Evolutionary conservation across 2,329 filamentous ascomycete genomes (phyloP).

Genomic region (Escovopsis sp.): DNA sequence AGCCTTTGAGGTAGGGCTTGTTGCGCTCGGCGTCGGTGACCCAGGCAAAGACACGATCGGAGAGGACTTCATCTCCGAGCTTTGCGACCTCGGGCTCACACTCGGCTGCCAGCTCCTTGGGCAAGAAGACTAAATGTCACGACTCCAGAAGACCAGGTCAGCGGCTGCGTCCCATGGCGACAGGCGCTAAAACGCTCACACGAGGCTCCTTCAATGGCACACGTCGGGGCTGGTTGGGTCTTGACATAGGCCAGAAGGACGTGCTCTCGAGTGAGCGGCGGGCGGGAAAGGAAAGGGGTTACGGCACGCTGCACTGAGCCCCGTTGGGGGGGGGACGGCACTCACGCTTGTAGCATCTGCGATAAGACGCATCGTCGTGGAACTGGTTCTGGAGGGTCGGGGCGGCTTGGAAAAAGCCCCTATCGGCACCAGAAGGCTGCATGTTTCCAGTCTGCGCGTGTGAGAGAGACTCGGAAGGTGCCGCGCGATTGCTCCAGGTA

Average conservation of each 20-base stretch:
- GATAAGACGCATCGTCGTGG: constrained; percentile 37
- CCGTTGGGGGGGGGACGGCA: neutral
- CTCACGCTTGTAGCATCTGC: constrained; percentile 36
- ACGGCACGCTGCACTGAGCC: too few relatives aligned
- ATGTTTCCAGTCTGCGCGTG: constrained; percentile 12
- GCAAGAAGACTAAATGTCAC: constrained; percentile 31
- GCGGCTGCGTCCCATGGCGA: too few relatives aligned
- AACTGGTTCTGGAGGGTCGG: constrained; percentile 41
- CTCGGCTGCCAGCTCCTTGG: constrained; percentile 21
- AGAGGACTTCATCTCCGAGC: constrained; percentile 38
- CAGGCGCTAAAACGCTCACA: too few relatives aligned
- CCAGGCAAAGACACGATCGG: constrained; percentile 38
- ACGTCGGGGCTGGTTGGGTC: too few relatives aligned
- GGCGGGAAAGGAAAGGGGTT: too few relatives aligned
- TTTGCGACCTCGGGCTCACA: constrained; percentile 29
- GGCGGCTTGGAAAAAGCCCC: constrained; percentile 41
- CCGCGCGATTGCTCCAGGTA: too few relatives aligned
- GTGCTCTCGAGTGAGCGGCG: too few relatives aligned
- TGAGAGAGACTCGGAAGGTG: too few relatives aligned
- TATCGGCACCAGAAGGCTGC: constrained; percentile 30
- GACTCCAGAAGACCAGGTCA: too few relatives aligned
- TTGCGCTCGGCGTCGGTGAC: constrained; percentile 51
- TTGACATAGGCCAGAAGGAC: too few relatives aligned
- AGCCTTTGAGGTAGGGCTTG: constrained; percentile 42
- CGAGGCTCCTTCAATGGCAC: too few relatives aligned